Evolutionary conservation across 257 asterid genomes (phyloP).

Genomic region (Voacanga thouarsii): DNA sequence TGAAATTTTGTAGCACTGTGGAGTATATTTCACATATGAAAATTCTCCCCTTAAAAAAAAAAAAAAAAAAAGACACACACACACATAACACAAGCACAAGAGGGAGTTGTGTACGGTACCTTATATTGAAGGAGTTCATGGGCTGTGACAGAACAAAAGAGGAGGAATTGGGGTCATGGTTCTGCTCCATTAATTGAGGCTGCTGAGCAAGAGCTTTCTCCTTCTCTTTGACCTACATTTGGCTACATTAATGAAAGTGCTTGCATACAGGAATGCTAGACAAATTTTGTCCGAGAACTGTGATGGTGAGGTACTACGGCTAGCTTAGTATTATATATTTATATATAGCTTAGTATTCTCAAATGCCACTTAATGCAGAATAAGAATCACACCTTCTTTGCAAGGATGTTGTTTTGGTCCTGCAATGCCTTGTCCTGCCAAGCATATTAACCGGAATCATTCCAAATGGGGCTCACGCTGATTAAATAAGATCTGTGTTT

Average conservation of each 20-base stretch:
- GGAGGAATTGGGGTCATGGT: slow-evolving; percentile 39
- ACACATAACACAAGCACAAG: no score
- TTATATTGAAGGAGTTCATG: slow-evolving; percentile 36
- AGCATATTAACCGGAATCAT: neutral
- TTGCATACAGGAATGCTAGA: no score
- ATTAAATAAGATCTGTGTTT: neutral
- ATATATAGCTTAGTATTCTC: neutral
- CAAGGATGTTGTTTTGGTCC: slow-evolving; percentile 64
- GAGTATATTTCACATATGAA: no score
- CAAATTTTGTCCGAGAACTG: no score
- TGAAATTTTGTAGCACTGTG: no score
- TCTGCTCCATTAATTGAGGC: slow-evolving; percentile 40
- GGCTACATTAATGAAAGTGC: neutral
- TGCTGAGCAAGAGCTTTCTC: slow-evolving; percentile 44
- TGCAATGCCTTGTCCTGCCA: slow-evolving; percentile 77
- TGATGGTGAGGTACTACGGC: no score
- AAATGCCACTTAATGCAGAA: neutral
- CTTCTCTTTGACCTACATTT: slow-evolving; percentile 54
- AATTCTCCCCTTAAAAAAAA: no score
- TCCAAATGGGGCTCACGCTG: neutral
- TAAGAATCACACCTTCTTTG: slow-evolving; percentile 50
- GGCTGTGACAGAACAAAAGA: slow-evolving; percentile 31
- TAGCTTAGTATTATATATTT: no score
- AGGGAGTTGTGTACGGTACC: slow-evolving; percentile 25
- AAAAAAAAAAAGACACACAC: no score